A percentile compares a stretch with the other conserved stretches of the same genome.
phyloP scores from a whole-genome alignment of 2,329 filamentous ascomycete species.

The Colletotrichum eremochloae region DNA sequence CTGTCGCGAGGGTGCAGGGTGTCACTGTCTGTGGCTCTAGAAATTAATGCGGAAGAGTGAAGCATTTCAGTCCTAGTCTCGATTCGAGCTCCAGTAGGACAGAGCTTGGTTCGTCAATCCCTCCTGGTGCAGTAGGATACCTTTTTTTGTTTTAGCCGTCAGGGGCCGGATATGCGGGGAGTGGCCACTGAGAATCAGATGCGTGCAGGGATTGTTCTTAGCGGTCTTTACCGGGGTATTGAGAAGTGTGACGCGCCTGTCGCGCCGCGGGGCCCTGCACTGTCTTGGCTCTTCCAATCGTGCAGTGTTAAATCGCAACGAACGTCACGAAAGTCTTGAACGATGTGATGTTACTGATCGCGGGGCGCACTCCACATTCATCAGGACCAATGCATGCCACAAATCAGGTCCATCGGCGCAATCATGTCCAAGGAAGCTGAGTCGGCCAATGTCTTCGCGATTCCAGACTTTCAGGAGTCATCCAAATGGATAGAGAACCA shows the following conservation, averaged over 20 bases:
- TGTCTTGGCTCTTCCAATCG: constrained; percentile 2
- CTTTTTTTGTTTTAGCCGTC: constrained; percentile 6
- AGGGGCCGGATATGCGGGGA: constrained; percentile 26
- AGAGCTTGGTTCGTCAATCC: constrained; percentile 13
- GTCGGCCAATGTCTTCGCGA: constrained; percentile 70
- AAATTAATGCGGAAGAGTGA: neutral
- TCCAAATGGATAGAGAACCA: constrained; percentile 63
- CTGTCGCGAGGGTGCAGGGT: neutral
- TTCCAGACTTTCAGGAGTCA: constrained; percentile 71
- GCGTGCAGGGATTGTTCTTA: constrained; percentile 12
- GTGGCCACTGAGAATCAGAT: constrained; percentile 3
- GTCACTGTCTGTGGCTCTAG: neutral
- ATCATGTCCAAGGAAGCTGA: constrained; percentile 59
- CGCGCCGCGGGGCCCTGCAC: constrained; percentile 25
- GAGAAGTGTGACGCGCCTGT: constrained; percentile 28
- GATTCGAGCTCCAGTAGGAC: constrained; percentile 9
- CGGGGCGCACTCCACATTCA: neutral
- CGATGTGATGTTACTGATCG: constrained; percentile 27
- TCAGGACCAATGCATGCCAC: constrained; percentile 1
- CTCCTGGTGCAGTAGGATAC: constrained; percentile 11
- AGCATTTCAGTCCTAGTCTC: neutral
- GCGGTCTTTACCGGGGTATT: constrained; percentile 18
- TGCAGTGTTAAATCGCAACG: neutral
- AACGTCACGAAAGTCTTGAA: neutral
- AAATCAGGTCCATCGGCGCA: constrained; percentile 17